Evolutionary conservation across 2,329 filamentous ascomycete species (phyloP).

Genomic region (Aspergillus sp.): DNA sequence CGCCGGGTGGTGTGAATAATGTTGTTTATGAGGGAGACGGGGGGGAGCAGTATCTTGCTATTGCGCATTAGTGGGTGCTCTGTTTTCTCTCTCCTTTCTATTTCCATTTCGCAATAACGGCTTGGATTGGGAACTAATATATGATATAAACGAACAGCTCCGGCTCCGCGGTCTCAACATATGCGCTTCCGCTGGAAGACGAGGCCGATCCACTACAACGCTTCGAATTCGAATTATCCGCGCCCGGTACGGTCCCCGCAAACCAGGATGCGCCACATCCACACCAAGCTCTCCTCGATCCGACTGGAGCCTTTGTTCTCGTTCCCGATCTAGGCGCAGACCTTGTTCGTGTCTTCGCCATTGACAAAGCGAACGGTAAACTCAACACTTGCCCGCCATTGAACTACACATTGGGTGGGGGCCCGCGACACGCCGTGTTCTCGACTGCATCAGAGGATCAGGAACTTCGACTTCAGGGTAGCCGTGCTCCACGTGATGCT

Average conservation of each 20-base stretch:
- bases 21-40: constrained; percentile 29
- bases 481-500: not conserved
- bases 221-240: constrained; percentile 41
- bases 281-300: constrained; percentile 66
- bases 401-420: constrained; percentile 52
- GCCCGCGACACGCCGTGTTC: constrained; percentile 67
- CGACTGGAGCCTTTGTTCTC: constrained; percentile 62
- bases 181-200: constrained; percentile 26
- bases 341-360: constrained; percentile 58
- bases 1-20: constrained; percentile 35
- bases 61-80: constrained; percentile 40
- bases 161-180: constrained; percentile 35
- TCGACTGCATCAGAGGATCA: constrained; percentile 25
- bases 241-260: constrained; percentile 42
- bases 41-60: constrained; percentile 30
- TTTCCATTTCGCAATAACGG: no score
- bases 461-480: not conserved
- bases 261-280: constrained; percentile 60
- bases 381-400: constrained; percentile 48
- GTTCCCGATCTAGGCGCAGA: constrained; percentile 68
- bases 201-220: constrained; percentile 32
- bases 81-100: not conserved
- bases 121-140: not conserved
- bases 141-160: constrained; percentile 18
- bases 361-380: constrained; percentile 48